A percentile compares a stretch with the other conserved stretches of the same genome.
phyloP scores from a whole-genome alignment of 1,139 yeast species.

The Suhomyces yuchorum region DNA sequence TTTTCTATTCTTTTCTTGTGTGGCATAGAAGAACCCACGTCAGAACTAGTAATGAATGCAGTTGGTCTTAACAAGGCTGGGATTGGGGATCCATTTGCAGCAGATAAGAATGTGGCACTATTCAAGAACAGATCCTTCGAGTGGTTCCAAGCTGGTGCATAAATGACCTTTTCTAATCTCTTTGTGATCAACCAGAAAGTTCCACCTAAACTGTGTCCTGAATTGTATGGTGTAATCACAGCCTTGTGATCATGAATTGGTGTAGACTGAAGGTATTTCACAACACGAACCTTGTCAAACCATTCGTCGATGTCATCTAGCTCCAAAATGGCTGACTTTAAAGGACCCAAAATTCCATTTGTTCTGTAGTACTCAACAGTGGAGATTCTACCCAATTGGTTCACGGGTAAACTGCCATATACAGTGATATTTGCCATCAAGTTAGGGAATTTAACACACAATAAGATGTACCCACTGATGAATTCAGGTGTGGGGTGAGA shows the following conservation, averaged over 20 bases:
- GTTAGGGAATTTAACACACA: conserved; percentile 63
- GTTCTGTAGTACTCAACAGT: conserved; percentile 80
- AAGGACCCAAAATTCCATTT: conserved; percentile 74
- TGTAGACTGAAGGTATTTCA: conserved; percentile 82
- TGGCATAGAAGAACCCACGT: conserved; percentile 66
- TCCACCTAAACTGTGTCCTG: conserved; percentile 95
- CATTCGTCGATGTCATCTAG: conserved; percentile 76
- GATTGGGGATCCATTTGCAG: conserved; percentile 52
- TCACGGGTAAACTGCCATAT: conserved; percentile 85
- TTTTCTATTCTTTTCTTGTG: conserved; percentile 67
- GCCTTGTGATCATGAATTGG: conserved; percentile 61
- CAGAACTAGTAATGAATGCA: conserved; percentile 76
- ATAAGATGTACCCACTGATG: conserved; percentile 75
- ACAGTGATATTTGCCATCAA: conserved; percentile 68
- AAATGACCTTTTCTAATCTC: conserved; percentile 75
- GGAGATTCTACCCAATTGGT: conserved; percentile 82
- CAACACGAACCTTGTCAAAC: conserved; percentile 65
- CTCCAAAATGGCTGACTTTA: conserved; percentile 61
- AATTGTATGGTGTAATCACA: conserved; percentile 77
- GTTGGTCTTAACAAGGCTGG: conserved; percentile 77
- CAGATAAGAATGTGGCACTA: conserved; percentile 67
- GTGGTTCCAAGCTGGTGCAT: conserved; percentile 96
- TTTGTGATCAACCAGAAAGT: conserved; percentile 79
- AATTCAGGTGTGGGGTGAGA: conserved; percentile 87
- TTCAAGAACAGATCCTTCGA: conserved; percentile 83